Evolutionary conservation across 345 rosid species (phyloP), one percentile per base, ranked within the genome.

Genomic region (Abelmoschus esculentus): DNA sequence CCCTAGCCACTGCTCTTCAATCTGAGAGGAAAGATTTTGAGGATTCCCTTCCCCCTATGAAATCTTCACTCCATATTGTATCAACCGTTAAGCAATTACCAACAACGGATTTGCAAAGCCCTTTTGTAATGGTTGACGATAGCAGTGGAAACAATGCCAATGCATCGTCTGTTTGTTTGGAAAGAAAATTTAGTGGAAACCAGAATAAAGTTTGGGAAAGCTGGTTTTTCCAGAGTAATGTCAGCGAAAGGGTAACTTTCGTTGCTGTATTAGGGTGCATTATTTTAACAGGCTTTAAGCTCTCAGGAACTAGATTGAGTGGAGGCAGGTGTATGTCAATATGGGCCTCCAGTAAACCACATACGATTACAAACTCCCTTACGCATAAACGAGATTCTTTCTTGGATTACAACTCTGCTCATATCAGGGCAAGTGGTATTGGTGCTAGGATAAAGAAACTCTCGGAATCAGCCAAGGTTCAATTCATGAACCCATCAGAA

Each of bases 1-100:
- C 96, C 44, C 72, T 86, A 32, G 79, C 90, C 61, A 66, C 79
- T 56, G 67, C 77, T 70, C 69, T 79, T 79, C 75, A 83, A 73
- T 61, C 82, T 11, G 82, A 83, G 67, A 73, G 70, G 68, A 81
- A 81, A 77, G 83, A 77, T 72, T 57, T 44, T 65, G 83, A 78
- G 67, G 87, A 80, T 70, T 73, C 90, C 66, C 67, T 72, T 74
- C 60, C 83, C 1, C 72, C 47, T 61, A 61, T 69, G 71, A 87
- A 83, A 79, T 80, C 95, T 57, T 75, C 85, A 57, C 80, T 83
- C 70, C 85, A 83, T 82, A 80, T 87, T 57, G 84, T 72, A n/a
- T 87, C 91, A 71, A 90, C 91, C 65, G 91, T 86, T 47, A 90
- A 95, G 82, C 97, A 87, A 78, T 79, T 91, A 75, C 76, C 89